These are phyloP conservation scores for Cucumis hystrix DNA, from an alignment of 306 rosid species.

Conservation along the genomic window DNA sequence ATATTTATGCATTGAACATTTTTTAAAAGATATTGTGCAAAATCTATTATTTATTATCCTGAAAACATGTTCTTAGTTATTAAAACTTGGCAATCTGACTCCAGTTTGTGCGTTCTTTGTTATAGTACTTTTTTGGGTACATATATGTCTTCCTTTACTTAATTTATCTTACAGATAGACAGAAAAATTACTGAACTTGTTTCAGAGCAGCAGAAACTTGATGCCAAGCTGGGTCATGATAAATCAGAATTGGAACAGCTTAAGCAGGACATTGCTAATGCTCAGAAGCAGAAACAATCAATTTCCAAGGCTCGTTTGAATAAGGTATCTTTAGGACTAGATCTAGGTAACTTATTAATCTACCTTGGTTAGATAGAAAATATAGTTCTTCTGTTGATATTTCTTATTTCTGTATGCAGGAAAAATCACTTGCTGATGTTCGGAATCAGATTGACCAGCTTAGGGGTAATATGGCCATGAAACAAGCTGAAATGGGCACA, in stretches of 20 bases:
- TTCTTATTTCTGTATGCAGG: constrained; percentile 42
- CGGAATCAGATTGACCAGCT: constrained; percentile 82
- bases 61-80: background rate
- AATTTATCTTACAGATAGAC: constrained; percentile 77
- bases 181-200: constrained; percentile 63
- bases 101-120: constrained; percentile 1
- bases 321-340: constrained; percentile 38
- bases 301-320: constrained; percentile 59
- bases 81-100: background rate
- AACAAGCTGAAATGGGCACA: constrained; percentile 85
- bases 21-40: background rate
- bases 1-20: background rate
- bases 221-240: constrained; percentile 59
- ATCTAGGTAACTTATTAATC: background rate
- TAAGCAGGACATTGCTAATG: constrained; percentile 81
- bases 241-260: constrained; percentile 72
- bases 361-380: background rate
- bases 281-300: constrained; percentile 61
- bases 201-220: constrained; percentile 89
- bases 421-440: constrained; percentile 77
- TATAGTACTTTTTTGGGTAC: background rate
- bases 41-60: background rate
- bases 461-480: constrained; percentile 64
- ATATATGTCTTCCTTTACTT: constrained; percentile 24
- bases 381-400: constrained; percentile 4